phyloP scores from a whole-genome alignment of 495 filamentous ascomycete species.

The Corynascus novoguineensis region DNA sequence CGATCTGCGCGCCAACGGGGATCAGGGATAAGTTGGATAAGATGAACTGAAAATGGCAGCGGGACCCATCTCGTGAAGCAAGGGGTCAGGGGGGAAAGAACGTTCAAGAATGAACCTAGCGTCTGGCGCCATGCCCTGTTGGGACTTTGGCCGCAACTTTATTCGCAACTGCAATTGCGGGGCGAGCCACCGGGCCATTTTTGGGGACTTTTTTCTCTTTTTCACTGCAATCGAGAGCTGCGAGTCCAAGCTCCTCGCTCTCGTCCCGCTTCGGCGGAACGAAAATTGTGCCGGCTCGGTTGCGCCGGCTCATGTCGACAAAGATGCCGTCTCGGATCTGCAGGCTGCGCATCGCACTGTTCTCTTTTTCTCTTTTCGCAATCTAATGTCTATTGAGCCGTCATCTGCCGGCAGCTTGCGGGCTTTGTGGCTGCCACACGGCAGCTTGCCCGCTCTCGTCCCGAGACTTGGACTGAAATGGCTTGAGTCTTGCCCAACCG shows the following conservation, averaged over 20 bases:
- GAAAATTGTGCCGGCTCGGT: neutral
- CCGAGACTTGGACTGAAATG: no score
- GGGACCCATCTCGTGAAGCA: neutral
- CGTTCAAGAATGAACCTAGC: neutral
- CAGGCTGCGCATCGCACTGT: neutral
- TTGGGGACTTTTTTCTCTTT: neutral
- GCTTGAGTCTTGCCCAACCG: no score
- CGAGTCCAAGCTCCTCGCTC: neutral
- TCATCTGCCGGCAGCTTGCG: conserved; percentile 3
- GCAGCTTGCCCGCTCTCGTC: neutral
- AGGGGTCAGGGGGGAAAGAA: neutral
- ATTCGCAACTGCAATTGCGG: conserved; percentile 2
- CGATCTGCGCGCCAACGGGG: conserved; percentile 1
- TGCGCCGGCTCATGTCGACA: neutral
- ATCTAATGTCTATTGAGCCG: conserved; percentile 1
- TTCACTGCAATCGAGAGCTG: no score
- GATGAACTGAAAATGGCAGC: neutral
- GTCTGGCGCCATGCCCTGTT: neutral
- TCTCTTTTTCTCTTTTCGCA: neutral
- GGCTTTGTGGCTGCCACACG: neutral
- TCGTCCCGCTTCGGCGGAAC: neutral
- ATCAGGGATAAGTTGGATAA: neutral
- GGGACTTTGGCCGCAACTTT: neutral
- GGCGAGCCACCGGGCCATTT: neutral
- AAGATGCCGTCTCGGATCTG: neutral